Evolutionary conservation across 2,329 filamentous ascomycete genomes (phyloP).

Genomic region (Fusarium torreyae): DNA sequence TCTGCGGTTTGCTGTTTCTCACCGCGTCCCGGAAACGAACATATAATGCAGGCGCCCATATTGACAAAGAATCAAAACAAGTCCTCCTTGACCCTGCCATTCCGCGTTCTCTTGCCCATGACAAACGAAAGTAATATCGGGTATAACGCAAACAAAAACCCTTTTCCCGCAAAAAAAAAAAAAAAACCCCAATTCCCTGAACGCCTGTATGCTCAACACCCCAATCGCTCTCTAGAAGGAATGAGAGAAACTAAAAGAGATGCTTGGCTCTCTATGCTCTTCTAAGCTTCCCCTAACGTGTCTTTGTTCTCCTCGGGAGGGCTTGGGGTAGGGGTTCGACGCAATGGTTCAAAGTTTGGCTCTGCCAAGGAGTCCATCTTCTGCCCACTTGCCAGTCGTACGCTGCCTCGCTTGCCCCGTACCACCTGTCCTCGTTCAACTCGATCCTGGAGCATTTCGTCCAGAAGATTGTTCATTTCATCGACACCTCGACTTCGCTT

Average conservation of each 20-base stretch:
- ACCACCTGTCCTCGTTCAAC: conserved; percentile 83
- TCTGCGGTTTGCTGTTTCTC: conserved; percentile 31
- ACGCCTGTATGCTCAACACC: conserved; percentile 41
- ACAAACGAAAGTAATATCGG: conserved; percentile 51
- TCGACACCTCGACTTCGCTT: conserved; percentile 80
- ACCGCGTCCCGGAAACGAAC: conserved; percentile 38
- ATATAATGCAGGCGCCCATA: conserved; percentile 38
- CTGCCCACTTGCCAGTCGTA: conserved; percentile 68
- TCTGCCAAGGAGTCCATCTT: conserved; percentile 58
- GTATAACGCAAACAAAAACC: conserved; percentile 53
- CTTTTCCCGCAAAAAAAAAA: conserved; percentile 38
- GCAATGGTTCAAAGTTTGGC: conserved; percentile 58
- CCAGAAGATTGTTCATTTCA: conserved; percentile 92
- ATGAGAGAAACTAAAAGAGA: conserved; percentile 1
- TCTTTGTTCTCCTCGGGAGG: conserved; percentile 46
- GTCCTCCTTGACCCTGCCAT: conserved; percentile 22
- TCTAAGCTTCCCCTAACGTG: conserved; percentile 35
- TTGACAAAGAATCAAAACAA: conserved; percentile 38
- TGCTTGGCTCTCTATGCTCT: conserved; percentile 2
- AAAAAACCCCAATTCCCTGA: conserved; percentile 18
- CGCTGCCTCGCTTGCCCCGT: conserved; percentile 76
- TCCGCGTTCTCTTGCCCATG: conserved; percentile 36
- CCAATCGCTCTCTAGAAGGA: conserved; percentile 22
- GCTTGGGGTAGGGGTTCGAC: conserved; percentile 55
- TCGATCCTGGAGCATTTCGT: conserved; percentile 95